phyloP scores from a whole-genome alignment of 2,329 filamentous ascomycete species.

The Fusarium nelsonii region DNA sequence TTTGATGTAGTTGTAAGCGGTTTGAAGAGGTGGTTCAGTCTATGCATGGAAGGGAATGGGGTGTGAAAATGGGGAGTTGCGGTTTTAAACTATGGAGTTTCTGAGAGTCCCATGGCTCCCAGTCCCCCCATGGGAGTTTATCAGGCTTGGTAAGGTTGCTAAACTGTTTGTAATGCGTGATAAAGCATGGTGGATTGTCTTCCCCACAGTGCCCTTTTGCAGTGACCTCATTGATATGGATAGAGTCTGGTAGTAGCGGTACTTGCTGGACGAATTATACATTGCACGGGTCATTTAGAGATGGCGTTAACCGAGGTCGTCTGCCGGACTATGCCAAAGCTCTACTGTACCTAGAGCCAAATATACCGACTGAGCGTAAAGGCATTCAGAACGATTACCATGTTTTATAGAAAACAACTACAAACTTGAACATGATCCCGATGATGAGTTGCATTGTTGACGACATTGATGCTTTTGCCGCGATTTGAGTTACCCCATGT shows the following conservation, averaged over 20 bases:
- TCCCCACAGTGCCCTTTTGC: slow-evolving; percentile 19
- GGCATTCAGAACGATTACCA: not conserved
- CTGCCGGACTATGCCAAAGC: not conserved
- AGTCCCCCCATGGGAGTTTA: slow-evolving; percentile 6
- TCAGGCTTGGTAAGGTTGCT: slow-evolving; percentile 13
- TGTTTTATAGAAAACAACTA: no score
- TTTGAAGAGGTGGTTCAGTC: slow-evolving; percentile 5
- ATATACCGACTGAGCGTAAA: not conserved
- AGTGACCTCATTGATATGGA: slow-evolving; percentile 24
- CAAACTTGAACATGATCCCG: no score
- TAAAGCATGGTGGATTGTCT: slow-evolving; percentile 35
- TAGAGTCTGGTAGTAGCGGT: slow-evolving; percentile 7
- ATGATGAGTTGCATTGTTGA: not conserved
- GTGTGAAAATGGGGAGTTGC: not conserved
- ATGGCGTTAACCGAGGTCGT: not conserved
- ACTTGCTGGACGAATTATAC: not conserved
- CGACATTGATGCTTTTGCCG: not conserved
- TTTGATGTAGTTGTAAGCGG: slow-evolving; percentile 14
- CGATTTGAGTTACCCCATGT: not conserved
- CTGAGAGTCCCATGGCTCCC: not conserved
- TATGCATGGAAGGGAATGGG: slow-evolving; percentile 10
- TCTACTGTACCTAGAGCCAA: no score
- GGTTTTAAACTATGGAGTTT: slow-evolving; percentile 23
- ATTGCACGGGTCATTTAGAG: not conserved
- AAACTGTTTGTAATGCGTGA: slow-evolving; percentile 35